Conservation (phyloP, 441 rosid species). For the Pelargonium citronellum region DNA sequence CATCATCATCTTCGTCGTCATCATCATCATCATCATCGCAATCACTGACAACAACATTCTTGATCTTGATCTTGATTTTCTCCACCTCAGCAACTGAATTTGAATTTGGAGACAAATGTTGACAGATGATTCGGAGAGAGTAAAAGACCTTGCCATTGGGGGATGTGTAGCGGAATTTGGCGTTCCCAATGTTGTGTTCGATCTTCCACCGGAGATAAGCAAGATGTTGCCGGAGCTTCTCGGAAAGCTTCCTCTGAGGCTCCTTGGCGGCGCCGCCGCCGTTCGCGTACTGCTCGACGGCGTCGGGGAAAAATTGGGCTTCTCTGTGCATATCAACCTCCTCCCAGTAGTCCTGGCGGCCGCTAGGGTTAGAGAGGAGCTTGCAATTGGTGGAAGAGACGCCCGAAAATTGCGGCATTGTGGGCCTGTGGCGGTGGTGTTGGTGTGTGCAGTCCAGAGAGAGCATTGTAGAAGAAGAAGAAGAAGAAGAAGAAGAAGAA, state of each 20-base stretch:
- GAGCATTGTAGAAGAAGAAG: too few relatives aligned
- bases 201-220: slow-evolving; percentile 26
- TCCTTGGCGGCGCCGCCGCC: neutral
- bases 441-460: too few relatives aligned
- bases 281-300: neutral
- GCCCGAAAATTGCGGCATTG: too few relatives aligned
- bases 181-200: neutral
- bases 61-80: too few relatives aligned
- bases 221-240: slow-evolving; percentile 23
- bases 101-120: neutral
- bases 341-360: neutral
- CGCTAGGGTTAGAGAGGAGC: neutral
- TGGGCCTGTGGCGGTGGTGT: too few relatives aligned
- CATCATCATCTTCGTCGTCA: too few relatives aligned
- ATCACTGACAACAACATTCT: too few relatives aligned
- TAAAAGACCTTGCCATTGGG: slow-evolving; percentile 21
- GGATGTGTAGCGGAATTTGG: slow-evolving; percentile 23
- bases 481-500: too few relatives aligned
- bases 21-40: neutral
- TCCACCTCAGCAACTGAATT: neutral
- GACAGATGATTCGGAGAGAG: slow-evolving; percentile 28
- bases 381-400: neutral
- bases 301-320: neutral
- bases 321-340: neutral
- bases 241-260: neutral